Percentiles rank a stretch among this genome's conserved stretches.
Conservation (phyloP, 2,329 filamentous ascomycete species). For the Coniosporium tulheliwenetii region DNA sequence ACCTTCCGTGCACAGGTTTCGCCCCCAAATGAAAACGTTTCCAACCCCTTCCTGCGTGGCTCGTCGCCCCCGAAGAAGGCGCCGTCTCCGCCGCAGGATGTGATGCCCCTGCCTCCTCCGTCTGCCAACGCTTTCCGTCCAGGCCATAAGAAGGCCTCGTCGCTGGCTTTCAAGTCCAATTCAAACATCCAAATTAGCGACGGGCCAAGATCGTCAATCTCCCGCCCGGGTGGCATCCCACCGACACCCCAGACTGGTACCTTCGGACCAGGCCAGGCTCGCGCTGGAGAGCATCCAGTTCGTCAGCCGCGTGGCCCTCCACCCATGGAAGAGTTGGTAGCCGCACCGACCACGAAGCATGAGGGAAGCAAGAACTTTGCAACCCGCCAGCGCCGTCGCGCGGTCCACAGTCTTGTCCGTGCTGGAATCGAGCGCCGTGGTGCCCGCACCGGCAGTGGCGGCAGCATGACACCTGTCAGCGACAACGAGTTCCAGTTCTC, state of each 20-base stretch:
- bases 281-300: constrained; percentile 84
- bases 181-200: constrained; percentile 38
- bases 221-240: constrained; percentile 47
- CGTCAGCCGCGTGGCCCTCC: constrained; percentile 90
- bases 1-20: constrained; percentile 67
- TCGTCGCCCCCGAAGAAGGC: constrained; percentile 46
- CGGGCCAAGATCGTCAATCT: constrained; percentile 56
- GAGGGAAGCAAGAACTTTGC: constrained; percentile 97
- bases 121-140: constrained; percentile 87
- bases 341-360: constrained; percentile 79
- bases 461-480: constrained; percentile 79
- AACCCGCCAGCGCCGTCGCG: constrained; percentile 77
- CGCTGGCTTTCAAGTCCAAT: constrained; percentile 39
- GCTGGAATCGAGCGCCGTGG: constrained; percentile 74
- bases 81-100: constrained; percentile 53
- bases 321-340: constrained; percentile 74
- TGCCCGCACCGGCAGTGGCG: constrained; percentile 43
- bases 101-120: constrained; percentile 65
- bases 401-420: constrained; percentile 79
- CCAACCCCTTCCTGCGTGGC: constrained; percentile 42
- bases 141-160: constrained; percentile 78
- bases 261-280: constrained; percentile 83
- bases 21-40: constrained; percentile 46
- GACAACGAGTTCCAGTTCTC: constrained; percentile 59
- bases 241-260: constrained; percentile 66